Evolutionary conservation across 257 asterid genomes (phyloP).

Genomic region (Nicotiana tabacum): DNA sequence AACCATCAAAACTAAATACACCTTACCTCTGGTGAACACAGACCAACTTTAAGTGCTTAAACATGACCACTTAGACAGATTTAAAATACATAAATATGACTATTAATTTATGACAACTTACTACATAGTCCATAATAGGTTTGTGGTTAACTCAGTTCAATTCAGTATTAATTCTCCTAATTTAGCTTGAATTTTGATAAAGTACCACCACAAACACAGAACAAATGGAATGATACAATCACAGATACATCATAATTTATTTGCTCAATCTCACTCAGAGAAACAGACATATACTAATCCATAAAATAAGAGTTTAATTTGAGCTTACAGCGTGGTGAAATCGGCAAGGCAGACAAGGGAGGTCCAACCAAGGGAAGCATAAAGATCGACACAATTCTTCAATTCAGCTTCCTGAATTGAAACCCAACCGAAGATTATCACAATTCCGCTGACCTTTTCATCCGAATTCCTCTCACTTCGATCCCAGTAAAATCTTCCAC

Average conservation of each 20-base stretch:
- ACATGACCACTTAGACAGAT: not conserved
- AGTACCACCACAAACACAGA: not conserved
- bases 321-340: conserved; percentile 64
- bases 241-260: not conserved
- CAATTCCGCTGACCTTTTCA: conserved; percentile 52
- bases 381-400: conserved; percentile 43
- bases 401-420: conserved; percentile 51
- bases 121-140: not conserved
- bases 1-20: not conserved
- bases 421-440: conserved; percentile 62
- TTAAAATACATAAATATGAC: not conserved
- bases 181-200: not conserved
- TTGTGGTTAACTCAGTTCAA: not conserved
- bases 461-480: conserved; percentile 21
- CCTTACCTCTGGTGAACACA: not conserved
- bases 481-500: conserved; percentile 65
- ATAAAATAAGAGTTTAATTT: not conserved
- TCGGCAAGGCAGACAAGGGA: conserved; percentile 77
- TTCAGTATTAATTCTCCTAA: not conserved
- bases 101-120: not conserved
- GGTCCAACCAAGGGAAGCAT: conserved; percentile 74
- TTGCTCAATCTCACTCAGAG: not conserved
- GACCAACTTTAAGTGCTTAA: not conserved
- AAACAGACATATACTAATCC: not conserved
- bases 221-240: not conserved